Evolutionary conservation across 2,329 filamentous ascomycete genomes (phyloP).

Genomic region (Colletotrichum noveboracense): DNA sequence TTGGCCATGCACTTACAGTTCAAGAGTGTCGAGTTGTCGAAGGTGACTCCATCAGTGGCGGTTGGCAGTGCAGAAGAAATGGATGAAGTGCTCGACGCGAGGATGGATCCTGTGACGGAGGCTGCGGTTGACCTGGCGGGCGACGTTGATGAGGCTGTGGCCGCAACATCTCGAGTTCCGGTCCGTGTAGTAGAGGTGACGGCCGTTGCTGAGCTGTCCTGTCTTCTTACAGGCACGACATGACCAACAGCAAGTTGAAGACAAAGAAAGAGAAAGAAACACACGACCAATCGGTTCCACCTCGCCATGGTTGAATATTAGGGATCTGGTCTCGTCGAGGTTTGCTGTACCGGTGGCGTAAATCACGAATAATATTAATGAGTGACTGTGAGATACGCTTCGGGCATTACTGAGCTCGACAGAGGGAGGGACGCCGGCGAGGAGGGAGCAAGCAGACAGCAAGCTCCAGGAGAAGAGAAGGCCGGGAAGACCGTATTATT

Average conservation of each 20-base stretch:
- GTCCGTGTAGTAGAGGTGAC: conserved; percentile 19
- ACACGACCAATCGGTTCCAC: conserved; percentile 37
- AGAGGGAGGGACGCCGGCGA: background rate
- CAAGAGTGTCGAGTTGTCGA: conserved; percentile 34
- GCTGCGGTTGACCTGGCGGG: background rate
- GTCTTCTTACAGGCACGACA: conserved; percentile 36
- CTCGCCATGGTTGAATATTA: conserved; percentile 20
- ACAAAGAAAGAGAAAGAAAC: conserved; percentile 43
- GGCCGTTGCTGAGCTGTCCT: conserved; percentile 33
- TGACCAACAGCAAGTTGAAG: conserved; percentile 42
- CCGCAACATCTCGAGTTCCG: background rate
- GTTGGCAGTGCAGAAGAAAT: conserved; percentile 6
- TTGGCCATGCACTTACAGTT: conserved; percentile 34
- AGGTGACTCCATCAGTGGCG: conserved; percentile 20
- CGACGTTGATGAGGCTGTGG: background rate
- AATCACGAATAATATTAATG: background rate
- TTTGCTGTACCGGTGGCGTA: background rate
- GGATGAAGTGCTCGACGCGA: background rate
- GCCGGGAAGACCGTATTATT: background rate
- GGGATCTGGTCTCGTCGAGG: background rate
- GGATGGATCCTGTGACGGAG: background rate
- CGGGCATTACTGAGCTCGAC: background rate
- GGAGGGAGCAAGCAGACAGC: background rate
- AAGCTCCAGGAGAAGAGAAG: background rate
- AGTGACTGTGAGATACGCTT: background rate